Evolutionary conservation across 1,139 yeast species (phyloP), one percentile per base, ranked within the genome.

Genomic region (Lodderomyces oxycetoniae): DNA sequence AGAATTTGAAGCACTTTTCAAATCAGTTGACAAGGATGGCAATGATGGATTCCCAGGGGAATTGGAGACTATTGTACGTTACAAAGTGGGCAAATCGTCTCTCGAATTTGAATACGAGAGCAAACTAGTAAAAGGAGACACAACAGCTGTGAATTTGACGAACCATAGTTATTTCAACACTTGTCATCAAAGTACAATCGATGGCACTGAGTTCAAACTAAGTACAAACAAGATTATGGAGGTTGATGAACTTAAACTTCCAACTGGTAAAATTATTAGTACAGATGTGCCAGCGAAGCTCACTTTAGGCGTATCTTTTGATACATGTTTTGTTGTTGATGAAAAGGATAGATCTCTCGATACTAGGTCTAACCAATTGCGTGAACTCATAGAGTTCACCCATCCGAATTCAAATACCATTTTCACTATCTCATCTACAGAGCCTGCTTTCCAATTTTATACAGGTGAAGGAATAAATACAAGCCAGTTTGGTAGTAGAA

Each of bases 391-490:
- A 24, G 69, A 63, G 46, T 74, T 77, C n/a, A 55, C 57, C 17
- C 71, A 72, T 47, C 74, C 78, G 15, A 59, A 59, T 17, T 57
- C 79, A 6, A 53, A 59, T 10, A 52, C 69, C 31, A 61, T 61
- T 31, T 49, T 80, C 30, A 55, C 54, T 11, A 71, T 74, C 11
- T 52, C 57, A 17, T 63, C 84, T 7, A 79, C 87, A 2, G 88
- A 80, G 42, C 88, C 88, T 4, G 61, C 77, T 4, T 78, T 75
- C 64, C 87, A 79, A 54, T 63, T 80, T 35, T 80, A 79, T 55
- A 77, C 86, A 24, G 84, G 84, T 22, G 79, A 74, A 43, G 62
- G 61, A 35, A 63, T 71, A 37, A 48, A 66, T 38, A 61, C 68
- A 28, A 57, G 56, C 6, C 66, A 65, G 3, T 65, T 54, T 44